These are phyloP conservation scores for Trichoderma polysporum DNA, from an alignment of 2,329 filamentous ascomycete genomes.

Conservation along the genomic window DNA sequence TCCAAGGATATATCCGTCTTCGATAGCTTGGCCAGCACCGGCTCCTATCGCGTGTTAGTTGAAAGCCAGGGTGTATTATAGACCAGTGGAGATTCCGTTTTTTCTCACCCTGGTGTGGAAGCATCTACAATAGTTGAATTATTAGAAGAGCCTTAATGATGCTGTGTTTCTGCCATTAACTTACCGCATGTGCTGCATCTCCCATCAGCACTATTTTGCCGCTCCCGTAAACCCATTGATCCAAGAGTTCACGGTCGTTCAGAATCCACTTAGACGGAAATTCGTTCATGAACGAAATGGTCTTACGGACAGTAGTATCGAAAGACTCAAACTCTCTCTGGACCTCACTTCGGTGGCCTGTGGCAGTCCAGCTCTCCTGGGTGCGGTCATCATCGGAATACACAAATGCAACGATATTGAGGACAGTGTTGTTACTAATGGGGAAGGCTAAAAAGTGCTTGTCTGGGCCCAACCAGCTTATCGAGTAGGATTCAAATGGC, in stretches of 20 bases:
- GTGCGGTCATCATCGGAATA: conserved; percentile 13
- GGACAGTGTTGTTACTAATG: not conserved
- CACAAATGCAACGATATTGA: conserved; percentile 14
- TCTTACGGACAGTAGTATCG: not conserved
- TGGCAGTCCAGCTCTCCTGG: conserved; percentile 7
- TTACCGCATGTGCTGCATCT: conserved; percentile 46
- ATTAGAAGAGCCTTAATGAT: not conserved
- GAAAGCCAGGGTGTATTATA: too few relatives aligned
- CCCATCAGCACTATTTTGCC: conserved; percentile 32
- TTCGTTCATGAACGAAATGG: conserved; percentile 13
- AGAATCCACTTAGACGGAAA: conserved; percentile 12
- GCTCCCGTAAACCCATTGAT: conserved; percentile 5
- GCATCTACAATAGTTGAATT: not conserved
- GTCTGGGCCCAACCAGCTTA: conserved; percentile 10
- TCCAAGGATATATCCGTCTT: conserved; percentile 30
- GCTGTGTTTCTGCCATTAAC: conserved; percentile 37
- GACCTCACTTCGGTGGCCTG: conserved; percentile 1
- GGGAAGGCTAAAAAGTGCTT: conserved; percentile 16
- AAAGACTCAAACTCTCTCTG: conserved; percentile 7
- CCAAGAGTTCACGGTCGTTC: conserved; percentile 9
- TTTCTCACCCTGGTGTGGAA: conserved; percentile 13
- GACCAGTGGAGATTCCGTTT: not conserved
- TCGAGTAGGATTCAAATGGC: not conserved
- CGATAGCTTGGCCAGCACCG: conserved; percentile 43
- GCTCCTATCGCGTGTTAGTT: conserved; percentile 33